Percentiles rank a stretch among this genome's conserved stretches.
These are phyloP conservation scores for Diddensiella santjacobensis DNA, from an alignment of 805 yeast genomes.

Conservation along the genomic window DNA sequence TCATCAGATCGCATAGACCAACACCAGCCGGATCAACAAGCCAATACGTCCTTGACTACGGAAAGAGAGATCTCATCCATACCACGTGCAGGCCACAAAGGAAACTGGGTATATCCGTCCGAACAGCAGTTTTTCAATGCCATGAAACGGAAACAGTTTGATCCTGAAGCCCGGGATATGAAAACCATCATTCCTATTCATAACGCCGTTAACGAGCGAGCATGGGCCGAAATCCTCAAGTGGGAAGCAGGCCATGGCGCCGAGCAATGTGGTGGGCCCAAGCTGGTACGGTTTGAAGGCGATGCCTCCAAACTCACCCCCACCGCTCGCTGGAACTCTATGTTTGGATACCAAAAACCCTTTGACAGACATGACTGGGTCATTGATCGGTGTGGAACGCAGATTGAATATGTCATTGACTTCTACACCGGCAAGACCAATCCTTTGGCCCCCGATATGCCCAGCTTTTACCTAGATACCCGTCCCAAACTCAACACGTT, in stretches of 20 bases:
- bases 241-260: conserved; percentile 60
- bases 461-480: conserved; percentile 77
- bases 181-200: conserved; percentile 88
- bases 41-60: conserved; percentile 47
- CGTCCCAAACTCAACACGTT: conserved; percentile 81
- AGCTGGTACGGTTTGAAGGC: conserved; percentile 82
- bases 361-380: conserved; percentile 97
- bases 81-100: conserved; percentile 64
- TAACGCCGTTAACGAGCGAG: conserved; percentile 87
- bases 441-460: conserved; percentile 43
- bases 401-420: conserved; percentile 88
- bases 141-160: conserved; percentile 87
- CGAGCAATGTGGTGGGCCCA: conserved; percentile 71
- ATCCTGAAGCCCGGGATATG: conserved; percentile 81
- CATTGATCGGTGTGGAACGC: conserved; percentile 76
- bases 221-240: conserved; percentile 75
- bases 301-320: conserved; percentile 85
- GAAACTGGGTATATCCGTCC: conserved; percentile 93
- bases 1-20: conserved; percentile 23
- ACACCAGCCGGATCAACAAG: conserved; percentile 1
- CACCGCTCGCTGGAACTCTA: conserved; percentile 63
- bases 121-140: conserved; percentile 93
- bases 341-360: conserved; percentile 69
- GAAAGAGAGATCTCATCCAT: conserved; percentile 77
- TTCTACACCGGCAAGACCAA: conserved; percentile 65